Percentiles rank a stretch among this genome's conserved stretches.
Conservation (phyloP, 2,329 filamentous ascomycete genomes). For the Fusarium transvaalense region DNA sequence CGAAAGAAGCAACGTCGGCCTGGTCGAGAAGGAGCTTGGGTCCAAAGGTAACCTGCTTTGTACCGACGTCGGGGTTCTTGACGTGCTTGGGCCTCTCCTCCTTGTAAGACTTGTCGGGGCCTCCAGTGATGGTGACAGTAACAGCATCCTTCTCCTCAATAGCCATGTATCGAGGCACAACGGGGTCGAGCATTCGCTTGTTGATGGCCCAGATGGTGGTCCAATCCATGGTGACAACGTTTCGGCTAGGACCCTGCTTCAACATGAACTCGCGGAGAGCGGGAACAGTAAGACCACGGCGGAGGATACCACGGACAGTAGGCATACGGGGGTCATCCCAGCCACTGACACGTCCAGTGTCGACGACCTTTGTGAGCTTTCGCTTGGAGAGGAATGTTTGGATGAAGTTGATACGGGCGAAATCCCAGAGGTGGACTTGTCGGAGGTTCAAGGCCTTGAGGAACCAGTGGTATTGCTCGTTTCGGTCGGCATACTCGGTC, state of each 20-base stretch:
- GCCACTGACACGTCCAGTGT: constrained; percentile 80
- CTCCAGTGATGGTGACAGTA: constrained; percentile 76
- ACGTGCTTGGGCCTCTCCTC: constrained; percentile 88
- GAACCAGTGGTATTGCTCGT: constrained; percentile 90
- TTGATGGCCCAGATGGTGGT: constrained; percentile 78
- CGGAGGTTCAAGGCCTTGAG: constrained; percentile 78
- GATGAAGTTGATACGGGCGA: constrained; percentile 86
- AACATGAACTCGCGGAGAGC: constrained; percentile 87
- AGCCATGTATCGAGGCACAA: constrained; percentile 79
- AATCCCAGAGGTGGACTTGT: constrained; percentile 87
- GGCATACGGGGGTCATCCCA: constrained; percentile 93
- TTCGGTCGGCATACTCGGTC: constrained; percentile 89
- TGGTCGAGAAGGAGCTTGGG: constrained; percentile 85
- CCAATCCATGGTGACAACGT: constrained; percentile 89
- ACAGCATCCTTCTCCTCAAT: constrained; percentile 79
- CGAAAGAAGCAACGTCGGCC: constrained; percentile 84
- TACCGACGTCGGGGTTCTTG: constrained; percentile 88
- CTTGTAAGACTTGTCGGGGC: constrained; percentile 70
- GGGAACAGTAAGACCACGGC: constrained; percentile 82
- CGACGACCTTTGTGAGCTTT: constrained; percentile 86
- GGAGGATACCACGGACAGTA: constrained; percentile 81
- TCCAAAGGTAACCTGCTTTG: constrained; percentile 86
- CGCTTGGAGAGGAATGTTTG: constrained; percentile 86
- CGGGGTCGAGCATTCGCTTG: constrained; percentile 85
- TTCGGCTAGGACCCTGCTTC: constrained; percentile 85